Base-by-base conservation (phyloP, 345 rosid species). In the Citrus mangshanensis region DNA sequence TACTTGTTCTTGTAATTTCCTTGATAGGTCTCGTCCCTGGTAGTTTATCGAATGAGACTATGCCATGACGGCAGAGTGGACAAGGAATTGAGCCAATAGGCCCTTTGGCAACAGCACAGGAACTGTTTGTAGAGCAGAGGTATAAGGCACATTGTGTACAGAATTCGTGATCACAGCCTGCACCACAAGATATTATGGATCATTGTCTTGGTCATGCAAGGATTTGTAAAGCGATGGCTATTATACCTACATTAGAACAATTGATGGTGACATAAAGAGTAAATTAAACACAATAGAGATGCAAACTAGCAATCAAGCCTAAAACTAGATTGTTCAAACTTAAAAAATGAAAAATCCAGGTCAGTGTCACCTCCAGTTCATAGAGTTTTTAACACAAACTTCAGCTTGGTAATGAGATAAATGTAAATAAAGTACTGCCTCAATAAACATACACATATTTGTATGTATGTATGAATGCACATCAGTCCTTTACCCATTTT, bases 161-260 rank as follows among this genome's bases (percentile, higher is more conserved):
- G 86, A 93, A 96, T 82, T 93, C 97, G 49, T 94, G 98, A 78
- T 85, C 92, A 76, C 98, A 96, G 49, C 99, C 95, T 96, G 91
- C 87, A 81, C 5, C 34, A 69, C 28, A 38, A 21, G 58, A 75
- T 21, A 68, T n/a, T 62, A 28, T 16, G 9, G 32, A 60, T 42
- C 13, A 28, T 42, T 40, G 38, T 10, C 68, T 69, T 3, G 2
- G 21, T 28, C 24, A 25, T 18, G 19, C 4, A 25, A 24, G 55
- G 32, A 73, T 35, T 73, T 35, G 24, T 5, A 54, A 5, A 14
- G 9, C 4, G 34, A 54, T 37, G 34, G 37, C 21, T 32, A 64
- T 30, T 5, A 4, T 64, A 67, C 0, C 62, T n/a, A 66, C 35
- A 28, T 46, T 18, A 30, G 68, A 28, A 24, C n/a, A 24, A 25